Percentiles rank a stretch among this genome's conserved stretches.
phyloP scores from a whole-genome alignment of 2,329 filamentous ascomycete genomes.

The Clathrospora elynae region DNA sequence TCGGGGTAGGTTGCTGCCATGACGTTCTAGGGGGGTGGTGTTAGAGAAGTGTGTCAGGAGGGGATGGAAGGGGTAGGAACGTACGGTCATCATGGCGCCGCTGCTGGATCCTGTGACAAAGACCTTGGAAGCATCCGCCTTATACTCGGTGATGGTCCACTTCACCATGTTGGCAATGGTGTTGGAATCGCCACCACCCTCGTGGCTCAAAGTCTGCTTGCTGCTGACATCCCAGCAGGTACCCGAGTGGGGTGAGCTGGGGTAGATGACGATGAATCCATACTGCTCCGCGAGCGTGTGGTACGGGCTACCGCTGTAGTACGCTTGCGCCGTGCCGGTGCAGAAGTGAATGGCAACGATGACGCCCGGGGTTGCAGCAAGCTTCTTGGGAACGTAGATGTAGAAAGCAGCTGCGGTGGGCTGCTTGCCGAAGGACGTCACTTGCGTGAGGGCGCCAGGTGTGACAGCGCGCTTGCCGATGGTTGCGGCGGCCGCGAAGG shows the following conservation, averaged over 20 bases:
- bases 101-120: constrained; percentile 62
- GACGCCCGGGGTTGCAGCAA: constrained; percentile 55
- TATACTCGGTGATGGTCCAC: constrained; percentile 59
- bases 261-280: constrained; percentile 67
- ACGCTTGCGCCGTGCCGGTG: constrained; percentile 58
- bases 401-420: constrained; percentile 58
- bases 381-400: constrained; percentile 56
- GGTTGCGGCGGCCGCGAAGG: constrained; percentile 29
- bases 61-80: constrained; percentile 3
- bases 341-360: constrained; percentile 64
- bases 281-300: constrained; percentile 59
- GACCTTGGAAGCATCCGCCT: constrained; percentile 57
- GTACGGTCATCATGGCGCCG: constrained; percentile 62
- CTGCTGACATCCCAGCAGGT: constrained; percentile 66
- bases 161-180: constrained; percentile 65
- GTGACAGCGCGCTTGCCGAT: constrained; percentile 34
- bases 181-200: constrained; percentile 62
- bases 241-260: constrained; percentile 57
- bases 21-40: constrained; percentile 45
- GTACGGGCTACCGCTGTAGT: constrained; percentile 59
- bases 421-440: constrained; percentile 54
- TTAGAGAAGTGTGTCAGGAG: constrained; percentile 8
- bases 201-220: constrained; percentile 59
- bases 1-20: constrained; percentile 60
- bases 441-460: constrained; percentile 43